Percentiles rank a stretch among this genome's conserved stretches.
phyloP scores from a whole-genome alignment of 129 eudicot genomes.

The Flaveria ramosissima region DNA sequence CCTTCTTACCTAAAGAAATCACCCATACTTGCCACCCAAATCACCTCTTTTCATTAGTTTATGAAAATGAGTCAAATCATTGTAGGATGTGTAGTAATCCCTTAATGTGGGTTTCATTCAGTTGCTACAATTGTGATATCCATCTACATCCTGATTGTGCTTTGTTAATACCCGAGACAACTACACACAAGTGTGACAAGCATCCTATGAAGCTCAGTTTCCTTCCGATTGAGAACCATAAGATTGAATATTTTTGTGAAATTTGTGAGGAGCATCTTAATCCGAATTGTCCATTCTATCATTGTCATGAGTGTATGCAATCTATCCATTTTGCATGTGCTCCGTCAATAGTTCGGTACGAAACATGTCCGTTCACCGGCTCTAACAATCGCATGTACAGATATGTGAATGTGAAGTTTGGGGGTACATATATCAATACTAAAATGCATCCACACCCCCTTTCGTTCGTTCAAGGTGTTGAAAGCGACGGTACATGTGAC shows the following conservation, averaged over 20 bases:
- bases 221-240: slow-evolving; percentile 17
- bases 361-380: neutral
- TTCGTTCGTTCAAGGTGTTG: slow-evolving; percentile 8
- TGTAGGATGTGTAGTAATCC: neutral
- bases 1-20: slow-evolving; percentile 24
- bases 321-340: slow-evolving; percentile 25
- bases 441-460: slow-evolving; percentile 19
- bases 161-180: neutral
- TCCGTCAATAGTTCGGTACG: neutral
- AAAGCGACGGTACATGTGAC: neutral
- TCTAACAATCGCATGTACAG: accelerated
- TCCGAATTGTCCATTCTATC: slow-evolving; percentile 15
- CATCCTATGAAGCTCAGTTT: slow-evolving; percentile 25
- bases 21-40: slow-evolving; percentile 23
- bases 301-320: slow-evolving; percentile 15
- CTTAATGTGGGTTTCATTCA: too few species aligned
- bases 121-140: slow-evolving; percentile 8
- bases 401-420: slow-evolving; percentile 7
- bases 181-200: slow-evolving; percentile 22
- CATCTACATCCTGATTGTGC: slow-evolving; percentile 7
- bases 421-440: neutral
- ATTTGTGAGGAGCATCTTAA: slow-evolving; percentile 9
- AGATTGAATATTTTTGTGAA: slow-evolving; percentile 28
- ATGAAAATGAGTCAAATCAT: accelerated
- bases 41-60: slow-evolving; percentile 10